A percentile compares a stretch with the other conserved stretches of the same genome.
Evolutionary conservation across 2,329 filamentous ascomycete species (phyloP).

Genomic region (Lasiodiplodia hormozganensis): DNA sequence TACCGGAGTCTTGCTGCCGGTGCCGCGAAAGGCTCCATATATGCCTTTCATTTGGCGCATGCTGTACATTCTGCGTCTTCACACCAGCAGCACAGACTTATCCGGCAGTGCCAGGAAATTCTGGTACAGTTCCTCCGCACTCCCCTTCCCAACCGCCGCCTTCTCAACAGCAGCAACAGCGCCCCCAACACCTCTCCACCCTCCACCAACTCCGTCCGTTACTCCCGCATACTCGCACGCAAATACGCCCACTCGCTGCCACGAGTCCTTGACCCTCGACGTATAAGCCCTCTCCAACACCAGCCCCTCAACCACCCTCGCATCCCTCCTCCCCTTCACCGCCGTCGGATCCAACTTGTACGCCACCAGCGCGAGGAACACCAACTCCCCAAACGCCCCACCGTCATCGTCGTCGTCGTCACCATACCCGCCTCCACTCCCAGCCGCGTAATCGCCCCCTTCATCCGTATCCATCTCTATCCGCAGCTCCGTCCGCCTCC

Average conservation of each 20-base stretch:
- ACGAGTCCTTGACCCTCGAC: neutral
- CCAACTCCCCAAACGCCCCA: neutral
- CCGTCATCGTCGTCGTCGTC: neutral
- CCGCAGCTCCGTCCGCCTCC: neutral
- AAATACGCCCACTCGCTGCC: neutral
- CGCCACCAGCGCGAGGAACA: neutral
- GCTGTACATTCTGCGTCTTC: neutral
- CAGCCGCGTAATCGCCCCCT: neutral
- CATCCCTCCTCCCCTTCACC: neutral
- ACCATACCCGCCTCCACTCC: neutral
- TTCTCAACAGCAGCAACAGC: neutral
- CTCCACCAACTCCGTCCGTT: neutral
- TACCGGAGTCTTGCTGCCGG: no score
- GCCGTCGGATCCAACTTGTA: neutral
- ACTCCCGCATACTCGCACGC: neutral
- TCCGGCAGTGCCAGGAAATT: constrained; percentile 2
- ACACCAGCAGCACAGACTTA: neutral
- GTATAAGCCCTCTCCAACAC: neutral
- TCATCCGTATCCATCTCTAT: neutral
- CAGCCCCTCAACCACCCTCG: neutral
- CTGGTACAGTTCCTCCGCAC: neutral
- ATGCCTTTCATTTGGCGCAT: neutral
- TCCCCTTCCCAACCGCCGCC: neutral
- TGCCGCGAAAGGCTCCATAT: neutral
- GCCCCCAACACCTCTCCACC: neutral